Evolutionary conservation across 2,329 filamentous ascomycete species (phyloP), one percentile per base, ranked within the genome.

Genomic region (Thielaviopsis punctulata): DNA sequence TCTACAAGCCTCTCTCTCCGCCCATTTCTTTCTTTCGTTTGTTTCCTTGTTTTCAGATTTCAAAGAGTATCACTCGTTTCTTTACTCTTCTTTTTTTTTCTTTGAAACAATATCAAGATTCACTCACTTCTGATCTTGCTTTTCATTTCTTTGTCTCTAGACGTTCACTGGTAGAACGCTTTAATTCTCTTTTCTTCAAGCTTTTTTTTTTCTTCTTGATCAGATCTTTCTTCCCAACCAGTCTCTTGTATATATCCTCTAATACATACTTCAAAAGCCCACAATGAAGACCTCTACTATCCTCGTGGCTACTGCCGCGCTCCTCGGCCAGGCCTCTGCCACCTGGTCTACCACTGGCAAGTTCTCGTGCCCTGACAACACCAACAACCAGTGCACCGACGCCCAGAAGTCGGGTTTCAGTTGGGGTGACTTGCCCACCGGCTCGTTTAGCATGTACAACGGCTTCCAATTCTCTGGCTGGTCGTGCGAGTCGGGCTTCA

Each of bases 381-480:
- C 75, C 62, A 70, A 86, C 70, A 92, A 92, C 71, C 68, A 82
- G 60, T 95, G 90, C 68, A 79, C 75, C 54, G 64, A 74, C n/a
- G 66, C 79, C 58, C 85, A 93, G 69, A 67, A 74, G 57, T 58
- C 61, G 21, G 88, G 87, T 48, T 92, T 84, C 65, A 69, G 82
- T 70, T 95, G 84, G 77, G 66, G 66, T 23, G 75, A 76, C 57
- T 73, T 94, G 22, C 59, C 64, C 57, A 58, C 68, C 33, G 86
- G 85, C 45, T 60, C 63, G 15, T 80, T 94, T 67, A 66, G 65
- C 57, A 68, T 64, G 59, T 94, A 87, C 65, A 77, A 77, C 50
- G 84, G 79, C 62, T 86, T 90, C 66, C 68, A 73, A 56, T 90
- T 88, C 72, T 75, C 69, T 47, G 85, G 84, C 60, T 92, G 82